phyloP scores from a whole-genome alignment of 192 early-diverging fungal genomes.

The Umbelopsis ramanniana region DNA sequence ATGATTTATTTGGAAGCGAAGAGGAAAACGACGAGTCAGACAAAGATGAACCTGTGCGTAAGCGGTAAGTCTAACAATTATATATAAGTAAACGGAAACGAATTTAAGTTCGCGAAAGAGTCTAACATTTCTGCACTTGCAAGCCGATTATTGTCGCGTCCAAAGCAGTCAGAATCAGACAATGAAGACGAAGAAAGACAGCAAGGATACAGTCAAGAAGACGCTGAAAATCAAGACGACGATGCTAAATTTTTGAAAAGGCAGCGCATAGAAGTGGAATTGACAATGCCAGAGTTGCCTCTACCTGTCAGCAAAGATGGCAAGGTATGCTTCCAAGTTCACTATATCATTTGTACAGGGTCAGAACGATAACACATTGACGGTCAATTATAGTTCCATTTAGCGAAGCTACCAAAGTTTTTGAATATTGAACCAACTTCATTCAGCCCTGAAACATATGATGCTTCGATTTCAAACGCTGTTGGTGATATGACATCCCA shows the following conservation, averaged over 20 bases:
- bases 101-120: not conserved
- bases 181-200: slow-evolving; percentile 35
- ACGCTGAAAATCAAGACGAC: not conserved
- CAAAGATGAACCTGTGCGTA: slow-evolving; percentile 21
- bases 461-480: slow-evolving; percentile 43
- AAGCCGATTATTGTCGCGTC: not conserved
- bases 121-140: not conserved
- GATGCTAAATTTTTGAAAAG: slow-evolving; percentile 12
- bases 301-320: slow-evolving; percentile 30
- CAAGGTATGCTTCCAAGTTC: slow-evolving; percentile 23
- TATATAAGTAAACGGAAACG: not conserved
- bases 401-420: slow-evolving; percentile 69
- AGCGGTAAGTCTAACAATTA: not conserved
- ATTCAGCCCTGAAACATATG: slow-evolving; percentile 63
- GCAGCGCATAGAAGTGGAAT: slow-evolving; percentile 31
- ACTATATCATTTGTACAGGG: not conserved
- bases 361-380: not conserved
- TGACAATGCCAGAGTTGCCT: slow-evolving; percentile 32
- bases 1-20: slow-evolving; percentile 46
- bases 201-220: not conserved
- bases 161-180: slow-evolving; percentile 15
- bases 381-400: slow-evolving; percentile 37
- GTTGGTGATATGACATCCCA: slow-evolving; percentile 46
- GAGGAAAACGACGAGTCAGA: slow-evolving; percentile 38
- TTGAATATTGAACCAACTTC: slow-evolving; percentile 66